Evolutionary conservation across 164 flowering plant species (phyloP).

Genomic region (Magnolia sinica): DNA sequence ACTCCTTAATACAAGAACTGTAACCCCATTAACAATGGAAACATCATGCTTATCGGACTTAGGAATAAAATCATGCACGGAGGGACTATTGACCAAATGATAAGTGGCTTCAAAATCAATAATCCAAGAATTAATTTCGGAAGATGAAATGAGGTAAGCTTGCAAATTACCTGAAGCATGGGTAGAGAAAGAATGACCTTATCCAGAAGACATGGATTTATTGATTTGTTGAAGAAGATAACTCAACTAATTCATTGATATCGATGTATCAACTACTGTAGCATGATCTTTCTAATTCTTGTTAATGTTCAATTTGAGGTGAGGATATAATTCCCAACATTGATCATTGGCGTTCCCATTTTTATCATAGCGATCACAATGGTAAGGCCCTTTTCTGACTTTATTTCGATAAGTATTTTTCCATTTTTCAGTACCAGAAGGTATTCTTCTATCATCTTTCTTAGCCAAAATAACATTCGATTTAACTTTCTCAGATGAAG

Average conservation of each 20-base stretch:
- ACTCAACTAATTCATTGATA: conserved; percentile 3
- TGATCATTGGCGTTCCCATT: too few species aligned
- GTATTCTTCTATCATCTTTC: too few species aligned
- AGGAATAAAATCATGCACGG: not conserved
- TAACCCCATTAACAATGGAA: too few species aligned
- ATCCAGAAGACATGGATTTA: not conserved
- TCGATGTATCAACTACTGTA: not conserved
- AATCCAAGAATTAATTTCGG: too few species aligned
- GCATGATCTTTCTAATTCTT: not conserved
- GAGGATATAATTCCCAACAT: not conserved
- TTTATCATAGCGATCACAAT: too few species aligned
- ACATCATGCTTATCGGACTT: not conserved
- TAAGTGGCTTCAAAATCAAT: too few species aligned
- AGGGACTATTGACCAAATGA: conserved; percentile 2
- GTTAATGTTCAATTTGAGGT: conserved; percentile 3
- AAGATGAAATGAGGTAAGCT: too few species aligned
- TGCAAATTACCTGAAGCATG: not conserved
- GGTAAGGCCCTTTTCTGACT: too few species aligned
- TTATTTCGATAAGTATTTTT: too few species aligned
- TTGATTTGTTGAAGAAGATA: not conserved
- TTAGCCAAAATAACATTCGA: too few species aligned
- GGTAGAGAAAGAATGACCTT: not conserved
- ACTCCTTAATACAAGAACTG: too few species aligned
- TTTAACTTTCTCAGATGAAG: not conserved
- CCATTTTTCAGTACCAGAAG: too few species aligned